A percentile compares a stretch with the other conserved stretches of the same genome.
phyloP scores from a whole-genome alignment of 345 rosid species.

The Kandelia obovata region DNA sequence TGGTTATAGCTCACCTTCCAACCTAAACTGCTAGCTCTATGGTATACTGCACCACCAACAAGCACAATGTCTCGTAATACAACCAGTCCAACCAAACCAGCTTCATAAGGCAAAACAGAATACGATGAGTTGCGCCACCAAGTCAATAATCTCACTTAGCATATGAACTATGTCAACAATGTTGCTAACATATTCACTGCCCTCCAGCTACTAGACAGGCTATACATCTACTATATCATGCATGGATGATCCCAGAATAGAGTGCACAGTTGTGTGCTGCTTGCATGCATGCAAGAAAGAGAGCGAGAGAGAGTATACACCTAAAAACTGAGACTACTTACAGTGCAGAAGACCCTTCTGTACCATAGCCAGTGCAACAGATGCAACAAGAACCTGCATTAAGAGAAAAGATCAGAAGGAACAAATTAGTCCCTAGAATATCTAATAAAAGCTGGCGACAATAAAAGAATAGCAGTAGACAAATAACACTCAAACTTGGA shows the following conservation, averaged over 20 bases:
- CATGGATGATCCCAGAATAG: too few species aligned
- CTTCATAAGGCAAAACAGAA: slow-evolving; percentile 33
- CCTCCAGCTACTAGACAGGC: background rate
- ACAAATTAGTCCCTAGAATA: background rate
- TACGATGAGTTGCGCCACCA: background rate
- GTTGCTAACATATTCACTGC: background rate
- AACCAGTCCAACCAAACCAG: slow-evolving; percentile 80
- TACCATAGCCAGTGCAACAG: slow-evolving; percentile 88
- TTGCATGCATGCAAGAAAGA: background rate
- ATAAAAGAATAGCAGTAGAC: background rate
- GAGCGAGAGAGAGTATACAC: background rate
- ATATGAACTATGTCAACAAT: background rate
- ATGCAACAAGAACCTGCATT: slow-evolving; percentile 79
- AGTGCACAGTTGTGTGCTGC: too few species aligned
- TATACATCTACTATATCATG: background rate
- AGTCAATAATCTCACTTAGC: too few species aligned
- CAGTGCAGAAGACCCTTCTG: slow-evolving; percentile 74
- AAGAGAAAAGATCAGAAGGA: slow-evolving; percentile 1
- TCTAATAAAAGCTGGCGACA: background rate
- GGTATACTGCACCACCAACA: slow-evolving; percentile 73
- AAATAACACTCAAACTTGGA: slow-evolving; percentile 3
- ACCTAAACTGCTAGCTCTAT: slow-evolving; percentile 62
- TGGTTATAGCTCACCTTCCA: slow-evolving; percentile 57
- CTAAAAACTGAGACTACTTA: slow-evolving; percentile 36
- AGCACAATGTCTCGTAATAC: slow-evolving; percentile 70